These are phyloP conservation scores for Penicillium manginii DNA, from an alignment of 495 filamentous ascomycete species.

Conservation along the genomic window DNA sequence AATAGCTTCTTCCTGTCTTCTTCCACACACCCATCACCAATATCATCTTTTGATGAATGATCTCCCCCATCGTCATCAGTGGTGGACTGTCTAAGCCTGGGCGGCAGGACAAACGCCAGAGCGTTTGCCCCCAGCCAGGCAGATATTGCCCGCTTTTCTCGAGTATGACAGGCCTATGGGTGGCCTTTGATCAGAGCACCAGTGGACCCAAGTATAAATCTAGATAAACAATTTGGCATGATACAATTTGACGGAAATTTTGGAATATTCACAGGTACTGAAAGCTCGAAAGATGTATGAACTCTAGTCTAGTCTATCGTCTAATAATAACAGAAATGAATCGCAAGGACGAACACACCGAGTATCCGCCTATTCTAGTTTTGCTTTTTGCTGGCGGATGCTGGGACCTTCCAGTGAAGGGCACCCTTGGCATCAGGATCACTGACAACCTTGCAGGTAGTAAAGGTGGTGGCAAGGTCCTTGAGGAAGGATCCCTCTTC, in stretches of 20 bases:
- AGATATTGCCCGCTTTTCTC: too few relatives aligned
- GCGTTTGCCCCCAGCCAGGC: too few relatives aligned
- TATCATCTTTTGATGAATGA: too few relatives aligned
- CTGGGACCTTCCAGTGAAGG: slow-evolving; percentile 22
- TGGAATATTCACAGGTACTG: not conserved
- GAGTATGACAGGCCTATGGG: too few relatives aligned
- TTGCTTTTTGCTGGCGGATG: slow-evolving; percentile 17
- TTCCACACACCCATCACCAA: too few relatives aligned
- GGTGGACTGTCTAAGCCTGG: too few relatives aligned
- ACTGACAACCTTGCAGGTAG: slow-evolving; percentile 23
- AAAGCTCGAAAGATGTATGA: not conserved
- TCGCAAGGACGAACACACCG: not conserved
- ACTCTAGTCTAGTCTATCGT: not conserved
- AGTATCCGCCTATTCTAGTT: slow-evolving; percentile 14
- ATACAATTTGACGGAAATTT: not conserved
- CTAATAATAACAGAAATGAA: not conserved
- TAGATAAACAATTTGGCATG: not conserved
- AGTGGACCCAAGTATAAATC: not conserved
- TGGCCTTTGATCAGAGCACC: too few relatives aligned
- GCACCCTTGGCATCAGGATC: slow-evolving; percentile 23
- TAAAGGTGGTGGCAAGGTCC: slow-evolving; percentile 23
- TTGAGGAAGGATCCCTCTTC: slow-evolving; percentile 27
- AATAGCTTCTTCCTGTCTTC: too few relatives aligned
- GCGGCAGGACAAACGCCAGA: too few relatives aligned
- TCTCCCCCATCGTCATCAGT: too few relatives aligned